Percentiles rank a stretch among this genome's conserved stretches.
phyloP scores from a whole-genome alignment of 148 eudicot genomes.

The Diospyros lotus region DNA sequence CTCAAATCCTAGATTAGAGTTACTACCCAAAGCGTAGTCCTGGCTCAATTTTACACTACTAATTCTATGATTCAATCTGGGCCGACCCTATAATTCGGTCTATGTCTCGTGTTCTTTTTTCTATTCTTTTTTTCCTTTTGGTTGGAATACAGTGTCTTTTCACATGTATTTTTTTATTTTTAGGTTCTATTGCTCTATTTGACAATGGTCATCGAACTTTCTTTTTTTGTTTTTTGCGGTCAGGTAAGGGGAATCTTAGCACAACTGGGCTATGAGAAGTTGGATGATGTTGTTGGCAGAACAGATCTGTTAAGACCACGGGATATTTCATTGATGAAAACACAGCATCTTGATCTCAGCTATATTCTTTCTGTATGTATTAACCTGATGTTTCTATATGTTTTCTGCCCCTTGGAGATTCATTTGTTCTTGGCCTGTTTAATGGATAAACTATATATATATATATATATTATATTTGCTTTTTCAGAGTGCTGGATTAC shows the following conservation, averaged over 20 bases:
- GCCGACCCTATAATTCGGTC: background rate
- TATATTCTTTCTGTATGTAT: constrained; percentile 76
- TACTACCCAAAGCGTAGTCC: background rate
- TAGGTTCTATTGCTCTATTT: background rate
- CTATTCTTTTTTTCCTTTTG: background rate
- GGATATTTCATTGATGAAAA: constrained; percentile 88
- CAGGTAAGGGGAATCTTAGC: constrained; percentile 98
- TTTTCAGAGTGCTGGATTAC: constrained; percentile 76
- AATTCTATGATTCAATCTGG: background rate
- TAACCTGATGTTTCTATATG: background rate
- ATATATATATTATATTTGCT: background rate
- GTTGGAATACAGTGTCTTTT: background rate
- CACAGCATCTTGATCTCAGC: constrained; percentile 94
- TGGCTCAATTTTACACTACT: background rate
- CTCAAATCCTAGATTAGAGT: background rate
- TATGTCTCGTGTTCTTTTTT: background rate
- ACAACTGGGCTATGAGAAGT: constrained; percentile 86
- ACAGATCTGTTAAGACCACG: constrained; percentile 79
- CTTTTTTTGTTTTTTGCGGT: constrained; percentile 4
- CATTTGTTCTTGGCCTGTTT: background rate
- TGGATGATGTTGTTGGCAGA: constrained; percentile 88
- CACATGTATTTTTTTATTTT: background rate
- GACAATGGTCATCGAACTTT: background rate
- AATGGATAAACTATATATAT: background rate
- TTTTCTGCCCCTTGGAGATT: background rate